Evolutionary conservation across 1,284 basidiomycete species (phyloP), one percentile per base, ranked within the genome.

Genomic region (Stygiomarasmius scandens): DNA sequence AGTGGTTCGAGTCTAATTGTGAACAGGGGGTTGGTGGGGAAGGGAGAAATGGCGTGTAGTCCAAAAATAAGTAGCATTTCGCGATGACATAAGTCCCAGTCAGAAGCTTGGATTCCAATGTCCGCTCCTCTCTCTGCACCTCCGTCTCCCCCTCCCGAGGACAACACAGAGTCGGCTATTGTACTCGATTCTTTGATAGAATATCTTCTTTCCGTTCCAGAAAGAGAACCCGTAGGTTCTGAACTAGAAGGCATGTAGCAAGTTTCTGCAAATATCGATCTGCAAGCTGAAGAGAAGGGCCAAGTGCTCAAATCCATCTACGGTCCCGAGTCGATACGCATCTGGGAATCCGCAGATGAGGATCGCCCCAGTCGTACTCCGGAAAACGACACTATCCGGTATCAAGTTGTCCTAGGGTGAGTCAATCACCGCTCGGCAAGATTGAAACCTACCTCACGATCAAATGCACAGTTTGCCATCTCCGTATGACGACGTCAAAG

Each of bases 231-330:
- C 44, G 77, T 88, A 52, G 84, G 81, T 25, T 86, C 83, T 44
- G 89, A 90, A 73, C 77, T 91, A 49, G 81, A 84, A 71, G 89
- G 88, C 87, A 74, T 66, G 77, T 54, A 44, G 19, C 52, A 41
- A 43, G 49, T 14, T 50, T 25, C 29, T 29, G 20, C 14, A 25
- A 43, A 56, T 49, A 43, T 27, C 43, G 25, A 49, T 6, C 24
- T 38, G 25, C 59, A 61, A 60, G 59, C 46, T 57, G 60, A 64
- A 36, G 24, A 23, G 50, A 49, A 46, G n/a, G 34, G 25, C 20
- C 23, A 36, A 90, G 92, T 92, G 16, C 78, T 96, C 5, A 84
- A 86, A 65, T 90, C 92, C 14, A 96, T 96, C 67, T 95, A 95
- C 66, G 90, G 91, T 29, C 84, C 89, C 14, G 75, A 82, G 25